These are phyloP conservation scores for Aschersonia sp. DNA, from an alignment of 2,329 filamentous ascomycete genomes.

Conservation along the genomic window DNA sequence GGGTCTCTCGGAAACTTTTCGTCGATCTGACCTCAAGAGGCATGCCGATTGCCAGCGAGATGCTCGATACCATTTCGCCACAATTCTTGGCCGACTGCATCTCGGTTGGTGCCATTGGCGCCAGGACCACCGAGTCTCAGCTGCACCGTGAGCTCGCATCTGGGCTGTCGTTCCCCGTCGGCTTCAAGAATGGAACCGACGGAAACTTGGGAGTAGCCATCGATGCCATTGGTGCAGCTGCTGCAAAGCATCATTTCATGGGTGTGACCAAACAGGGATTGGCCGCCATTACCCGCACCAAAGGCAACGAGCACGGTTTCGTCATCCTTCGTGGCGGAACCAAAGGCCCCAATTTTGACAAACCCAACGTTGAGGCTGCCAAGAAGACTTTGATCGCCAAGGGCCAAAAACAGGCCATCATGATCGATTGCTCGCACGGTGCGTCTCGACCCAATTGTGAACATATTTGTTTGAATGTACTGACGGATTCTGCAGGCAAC, in stretches of 20 bases:
- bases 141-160: conserved; percentile 91
- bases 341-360: conserved; percentile 87
- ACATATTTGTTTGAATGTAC: not conserved
- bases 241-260: conserved; percentile 90
- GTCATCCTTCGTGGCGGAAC: conserved; percentile 88
- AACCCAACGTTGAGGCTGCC: conserved; percentile 62
- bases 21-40: conserved; percentile 73
- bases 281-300: conserved; percentile 85
- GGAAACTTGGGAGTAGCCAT: conserved; percentile 83
- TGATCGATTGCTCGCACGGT: conserved; percentile 98
- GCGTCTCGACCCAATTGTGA: conserved; percentile 13
- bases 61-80: conserved; percentile 97
- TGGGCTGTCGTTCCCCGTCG: conserved; percentile 90
- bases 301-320: conserved; percentile 93
- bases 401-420: conserved; percentile 75
- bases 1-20: conserved; percentile 86
- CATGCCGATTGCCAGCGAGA: conserved; percentile 93
- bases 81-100: conserved; percentile 96
- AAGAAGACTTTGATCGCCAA: conserved; percentile 71
- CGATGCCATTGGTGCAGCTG: conserved; percentile 82
- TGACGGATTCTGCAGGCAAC: conserved; percentile 48
- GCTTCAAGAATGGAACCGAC: conserved; percentile 99
- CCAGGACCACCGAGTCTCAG: conserved; percentile 91
- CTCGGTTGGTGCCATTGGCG: conserved; percentile 88
- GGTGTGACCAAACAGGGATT: conserved; percentile 96